Percentiles rank a stretch among this genome's conserved stretches.
Evolutionary conservation across 495 filamentous ascomycete species (phyloP).

Genomic region (Tricharina praecox): DNA sequence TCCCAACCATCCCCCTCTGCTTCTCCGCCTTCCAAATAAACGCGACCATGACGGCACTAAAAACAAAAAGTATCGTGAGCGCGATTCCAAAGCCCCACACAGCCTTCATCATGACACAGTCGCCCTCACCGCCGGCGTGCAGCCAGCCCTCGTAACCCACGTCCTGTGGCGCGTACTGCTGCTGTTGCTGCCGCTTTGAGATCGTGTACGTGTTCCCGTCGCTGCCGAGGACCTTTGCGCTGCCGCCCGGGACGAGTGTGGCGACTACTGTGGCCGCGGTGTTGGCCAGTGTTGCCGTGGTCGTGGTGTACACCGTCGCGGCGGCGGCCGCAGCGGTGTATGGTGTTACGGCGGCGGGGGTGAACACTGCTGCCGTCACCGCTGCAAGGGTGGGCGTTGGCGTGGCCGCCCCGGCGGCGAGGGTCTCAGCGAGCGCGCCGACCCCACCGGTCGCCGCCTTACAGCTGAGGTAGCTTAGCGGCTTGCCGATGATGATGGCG

Average conservation of each 20-base stretch:
- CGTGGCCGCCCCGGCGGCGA: too few relatives aligned
- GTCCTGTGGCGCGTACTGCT: conserved; percentile 31
- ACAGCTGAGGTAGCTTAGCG: conserved; percentile 64
- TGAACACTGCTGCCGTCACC: not conserved
- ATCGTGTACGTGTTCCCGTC: conserved; percentile 24
- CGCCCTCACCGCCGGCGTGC: conserved; percentile 44
- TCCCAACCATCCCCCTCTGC: too few relatives aligned
- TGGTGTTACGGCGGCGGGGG: not conserved
- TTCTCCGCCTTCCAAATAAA: conserved; percentile 46
- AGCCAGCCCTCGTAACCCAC: conserved; percentile 46
- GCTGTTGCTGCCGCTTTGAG: conserved; percentile 23
- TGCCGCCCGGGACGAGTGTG: not conserved
- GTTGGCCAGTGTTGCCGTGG: conserved; percentile 13
- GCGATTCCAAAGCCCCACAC: conserved; percentile 81
- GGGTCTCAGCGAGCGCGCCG: too few relatives aligned
- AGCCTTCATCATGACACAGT: conserved; percentile 68
- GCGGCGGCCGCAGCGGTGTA: not conserved
- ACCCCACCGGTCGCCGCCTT: too few relatives aligned
- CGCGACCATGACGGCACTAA: conserved; percentile 40
- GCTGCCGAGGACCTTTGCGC: conserved; percentile 15
- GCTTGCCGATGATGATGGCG: conserved; percentile 58
- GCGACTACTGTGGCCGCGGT: conserved; percentile 8
- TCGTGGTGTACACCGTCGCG: conserved; percentile 3
- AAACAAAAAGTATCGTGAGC: conserved; percentile 59
- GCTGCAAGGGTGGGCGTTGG: not conserved